Conservation (phyloP, 352 stramenopile genomes). For the Globisporangium lucens region DNA sequence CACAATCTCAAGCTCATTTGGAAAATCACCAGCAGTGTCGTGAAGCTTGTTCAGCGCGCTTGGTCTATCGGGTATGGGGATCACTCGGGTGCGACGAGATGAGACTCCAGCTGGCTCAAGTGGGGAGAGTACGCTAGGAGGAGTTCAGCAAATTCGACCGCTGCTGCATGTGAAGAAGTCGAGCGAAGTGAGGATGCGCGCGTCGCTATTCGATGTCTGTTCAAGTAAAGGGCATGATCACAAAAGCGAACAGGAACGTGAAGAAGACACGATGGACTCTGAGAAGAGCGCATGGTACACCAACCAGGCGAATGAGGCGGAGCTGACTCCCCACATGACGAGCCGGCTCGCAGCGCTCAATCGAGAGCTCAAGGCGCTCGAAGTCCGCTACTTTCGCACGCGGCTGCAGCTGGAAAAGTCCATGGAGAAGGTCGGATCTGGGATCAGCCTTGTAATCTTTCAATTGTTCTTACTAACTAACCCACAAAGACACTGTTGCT, state of each 20-base stretch:
- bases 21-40: background rate
- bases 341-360: conserved; percentile 65
- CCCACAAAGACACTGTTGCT: background rate
- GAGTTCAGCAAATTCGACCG: background rate
- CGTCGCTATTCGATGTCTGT: background rate
- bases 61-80: conserved; percentile 7
- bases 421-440: conserved; percentile 44
- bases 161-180: background rate
- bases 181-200: background rate
- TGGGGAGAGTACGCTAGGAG: background rate
- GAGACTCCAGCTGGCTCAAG: background rate
- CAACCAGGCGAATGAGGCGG: conserved; percentile 32
- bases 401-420: conserved; percentile 67
- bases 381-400: conserved; percentile 77
- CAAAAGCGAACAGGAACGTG: background rate
- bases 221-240: background rate
- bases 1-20: background rate
- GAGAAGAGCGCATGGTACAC: background rate
- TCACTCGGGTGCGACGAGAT: conserved; percentile 8
- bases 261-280: background rate
- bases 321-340: conserved; percentile 36
- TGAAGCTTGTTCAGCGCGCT: background rate
- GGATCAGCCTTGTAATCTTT: background rate
- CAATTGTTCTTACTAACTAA: background rate
- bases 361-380: conserved; percentile 66